Percentiles rank a stretch among this genome's conserved stretches.
Evolutionary conservation across 352 stramenopile species (phyloP).

Genomic region (Phytophthora quininea): DNA sequence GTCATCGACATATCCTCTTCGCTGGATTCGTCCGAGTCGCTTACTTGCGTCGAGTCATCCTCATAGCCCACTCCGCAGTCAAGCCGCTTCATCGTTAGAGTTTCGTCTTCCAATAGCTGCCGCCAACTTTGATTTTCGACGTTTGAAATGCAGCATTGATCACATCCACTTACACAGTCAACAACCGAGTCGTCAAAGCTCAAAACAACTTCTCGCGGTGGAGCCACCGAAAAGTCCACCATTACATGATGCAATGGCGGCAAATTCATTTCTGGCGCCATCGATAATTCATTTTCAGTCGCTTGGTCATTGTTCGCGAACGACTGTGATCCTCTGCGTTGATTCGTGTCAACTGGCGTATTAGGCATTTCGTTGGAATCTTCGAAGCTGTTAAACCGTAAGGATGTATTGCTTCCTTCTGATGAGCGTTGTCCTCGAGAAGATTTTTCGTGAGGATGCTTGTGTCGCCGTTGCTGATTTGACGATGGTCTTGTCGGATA

Average conservation of each 20-base stretch:
- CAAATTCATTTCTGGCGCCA: conserved; percentile 20
- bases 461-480: conserved; percentile 6
- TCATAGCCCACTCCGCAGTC: conserved; percentile 78
- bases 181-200: conserved; percentile 24
- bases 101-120: conserved; percentile 45
- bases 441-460: neutral
- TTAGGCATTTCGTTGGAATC: conserved; percentile 1
- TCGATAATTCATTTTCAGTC: conserved; percentile 6
- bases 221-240: conserved; percentile 55
- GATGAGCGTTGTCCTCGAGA: conserved; percentile 3
- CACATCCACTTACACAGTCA: conserved; percentile 5
- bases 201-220: conserved; percentile 42
- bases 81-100: conserved; percentile 67
- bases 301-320: neutral
- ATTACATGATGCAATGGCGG: conserved; percentile 38
- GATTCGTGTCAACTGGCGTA: neutral
- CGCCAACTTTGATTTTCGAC: conserved; percentile 25
- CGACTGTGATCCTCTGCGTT: conserved; percentile 9
- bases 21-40: conserved; percentile 77
- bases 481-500: neutral
- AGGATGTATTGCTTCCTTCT: conserved; percentile 10
- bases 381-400: conserved; percentile 13
- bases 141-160: neutral
- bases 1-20: conserved; percentile 83
- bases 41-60: conserved; percentile 85